These are phyloP conservation scores for Colletotrichum graminicola DNA, from an alignment of 2,329 filamentous ascomycete genomes.

Conservation along the genomic window DNA sequence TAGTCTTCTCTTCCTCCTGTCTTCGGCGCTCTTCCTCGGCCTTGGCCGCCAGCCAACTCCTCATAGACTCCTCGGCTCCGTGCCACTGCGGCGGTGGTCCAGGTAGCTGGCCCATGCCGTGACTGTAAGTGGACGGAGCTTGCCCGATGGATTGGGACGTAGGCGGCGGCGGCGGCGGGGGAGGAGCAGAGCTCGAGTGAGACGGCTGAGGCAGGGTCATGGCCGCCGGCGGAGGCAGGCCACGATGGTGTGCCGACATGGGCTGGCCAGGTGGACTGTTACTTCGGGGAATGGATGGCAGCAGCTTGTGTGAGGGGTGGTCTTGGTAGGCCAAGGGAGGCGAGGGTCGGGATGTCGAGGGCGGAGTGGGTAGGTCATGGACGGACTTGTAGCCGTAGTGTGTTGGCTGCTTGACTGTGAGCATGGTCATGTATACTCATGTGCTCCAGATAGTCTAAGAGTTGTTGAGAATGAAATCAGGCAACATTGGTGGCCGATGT, in stretches of 20 bases:
- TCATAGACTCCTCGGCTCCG: constrained; percentile 77
- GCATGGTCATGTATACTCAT: constrained; percentile 62
- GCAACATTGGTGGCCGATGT: constrained; percentile 34
- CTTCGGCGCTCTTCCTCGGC: constrained; percentile 79
- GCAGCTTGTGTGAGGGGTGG: constrained; percentile 54
- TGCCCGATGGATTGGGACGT: constrained; percentile 45
- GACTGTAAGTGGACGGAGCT: constrained; percentile 53
- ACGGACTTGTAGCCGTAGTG: constrained; percentile 70
- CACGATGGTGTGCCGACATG: constrained; percentile 79
- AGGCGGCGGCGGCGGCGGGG: constrained; percentile 37
- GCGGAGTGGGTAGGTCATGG: constrained; percentile 73
- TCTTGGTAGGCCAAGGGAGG: constrained; percentile 66
- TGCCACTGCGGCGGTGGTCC: constrained; percentile 75
- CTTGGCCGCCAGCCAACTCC: constrained; percentile 77
- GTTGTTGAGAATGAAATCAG: constrained; percentile 11
- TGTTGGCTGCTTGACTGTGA: constrained; percentile 71
- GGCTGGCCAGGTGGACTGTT: constrained; percentile 63
- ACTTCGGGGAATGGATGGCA: constrained; percentile 56
- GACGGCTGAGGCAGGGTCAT: constrained; percentile 69
- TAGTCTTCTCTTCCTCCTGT: constrained; percentile 80
- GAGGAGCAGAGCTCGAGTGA: constrained; percentile 41
- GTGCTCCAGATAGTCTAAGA: constrained; percentile 31
- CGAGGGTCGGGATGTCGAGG: constrained; percentile 66
- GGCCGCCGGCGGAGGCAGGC: constrained; percentile 76
- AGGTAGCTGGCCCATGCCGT: constrained; percentile 68